Evolutionary conservation across 257 asterid genomes (phyloP).

Genomic region (Solanum piurae): DNA sequence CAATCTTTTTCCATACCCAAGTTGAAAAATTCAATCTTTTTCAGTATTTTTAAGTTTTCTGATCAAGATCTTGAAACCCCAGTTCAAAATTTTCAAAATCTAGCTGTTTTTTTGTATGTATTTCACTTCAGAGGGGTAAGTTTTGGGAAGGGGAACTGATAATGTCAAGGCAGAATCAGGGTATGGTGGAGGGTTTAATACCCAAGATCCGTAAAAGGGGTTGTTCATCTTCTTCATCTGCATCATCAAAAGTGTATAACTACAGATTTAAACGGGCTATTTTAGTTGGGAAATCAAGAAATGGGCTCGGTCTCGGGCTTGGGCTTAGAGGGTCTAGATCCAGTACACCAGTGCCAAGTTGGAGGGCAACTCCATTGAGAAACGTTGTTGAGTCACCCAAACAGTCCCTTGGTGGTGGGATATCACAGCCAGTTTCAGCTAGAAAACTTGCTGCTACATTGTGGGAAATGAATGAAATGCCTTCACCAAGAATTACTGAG

Average conservation of each 20-base stretch:
- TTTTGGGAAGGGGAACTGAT: background rate
- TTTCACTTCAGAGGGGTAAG: background rate
- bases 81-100: background rate
- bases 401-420: conserved; percentile 42
- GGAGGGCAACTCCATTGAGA: conserved; percentile 59
- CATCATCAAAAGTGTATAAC: conserved; percentile 56
- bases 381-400: conserved; percentile 49
- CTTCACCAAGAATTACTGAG: conserved; percentile 51
- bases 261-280: conserved; percentile 71
- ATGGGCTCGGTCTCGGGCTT: conserved; percentile 19
- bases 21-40: background rate
- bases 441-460: conserved; percentile 81
- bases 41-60: background rate
- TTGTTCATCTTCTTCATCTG: conserved; percentile 70
- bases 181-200: conserved; percentile 37
- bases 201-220: conserved; percentile 93
- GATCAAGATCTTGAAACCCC: background rate
- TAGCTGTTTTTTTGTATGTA: background rate
- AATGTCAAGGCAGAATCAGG: conserved; percentile 43
- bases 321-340: conserved; percentile 65
- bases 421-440: conserved; percentile 75
- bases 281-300: conserved; percentile 68
- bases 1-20: background rate
- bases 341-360: conserved; percentile 79
- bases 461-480: conserved; percentile 89